Conservation (phyloP, 225 moss, liverwort and hornwort genomes). For the Marchantia paleacea region DNA sequence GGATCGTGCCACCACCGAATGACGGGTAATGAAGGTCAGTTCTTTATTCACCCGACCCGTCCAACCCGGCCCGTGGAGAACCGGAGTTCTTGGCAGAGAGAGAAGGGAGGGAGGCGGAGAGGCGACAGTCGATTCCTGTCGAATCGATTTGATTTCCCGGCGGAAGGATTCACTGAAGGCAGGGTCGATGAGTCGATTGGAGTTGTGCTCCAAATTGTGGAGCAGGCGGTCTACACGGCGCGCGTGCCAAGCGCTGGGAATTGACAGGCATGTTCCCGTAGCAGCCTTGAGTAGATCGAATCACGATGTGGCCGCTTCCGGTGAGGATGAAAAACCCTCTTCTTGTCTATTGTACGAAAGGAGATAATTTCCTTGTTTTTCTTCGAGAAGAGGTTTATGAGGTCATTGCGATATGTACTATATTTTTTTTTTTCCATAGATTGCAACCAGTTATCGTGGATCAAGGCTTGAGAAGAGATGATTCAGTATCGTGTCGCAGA, state of each 20-base stretch:
- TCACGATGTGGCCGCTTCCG: background rate
- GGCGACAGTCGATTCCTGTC: background rate
- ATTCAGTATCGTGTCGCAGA: background rate
- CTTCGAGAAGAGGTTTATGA: background rate
- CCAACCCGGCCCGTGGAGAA: background rate
- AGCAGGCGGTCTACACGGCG: background rate
- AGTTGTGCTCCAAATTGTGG: conserved; percentile 20
- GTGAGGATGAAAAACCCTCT: background rate
- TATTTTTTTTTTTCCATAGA: background rate
- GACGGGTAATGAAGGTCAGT: too few relatives aligned
- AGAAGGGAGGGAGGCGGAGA: background rate
- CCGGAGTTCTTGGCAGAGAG: too few relatives aligned
- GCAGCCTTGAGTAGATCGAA: conserved; percentile 3
- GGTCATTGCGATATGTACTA: background rate
- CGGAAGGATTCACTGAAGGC: background rate
- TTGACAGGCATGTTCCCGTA: background rate
- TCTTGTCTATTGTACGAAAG: background rate
- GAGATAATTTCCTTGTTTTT: background rate
- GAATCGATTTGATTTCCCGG: too few relatives aligned
- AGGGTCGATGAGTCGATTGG: conserved; percentile 12
- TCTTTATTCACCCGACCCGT: background rate
- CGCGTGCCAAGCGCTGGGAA: background rate
- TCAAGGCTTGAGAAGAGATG: background rate
- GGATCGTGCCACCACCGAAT: too few relatives aligned
- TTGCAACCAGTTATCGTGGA: background rate